Evolutionary conservation across 2,329 filamentous ascomycete species (phyloP), one percentile per base, ranked within the genome.

Genomic region (Elsinoe fawcettii): DNA sequence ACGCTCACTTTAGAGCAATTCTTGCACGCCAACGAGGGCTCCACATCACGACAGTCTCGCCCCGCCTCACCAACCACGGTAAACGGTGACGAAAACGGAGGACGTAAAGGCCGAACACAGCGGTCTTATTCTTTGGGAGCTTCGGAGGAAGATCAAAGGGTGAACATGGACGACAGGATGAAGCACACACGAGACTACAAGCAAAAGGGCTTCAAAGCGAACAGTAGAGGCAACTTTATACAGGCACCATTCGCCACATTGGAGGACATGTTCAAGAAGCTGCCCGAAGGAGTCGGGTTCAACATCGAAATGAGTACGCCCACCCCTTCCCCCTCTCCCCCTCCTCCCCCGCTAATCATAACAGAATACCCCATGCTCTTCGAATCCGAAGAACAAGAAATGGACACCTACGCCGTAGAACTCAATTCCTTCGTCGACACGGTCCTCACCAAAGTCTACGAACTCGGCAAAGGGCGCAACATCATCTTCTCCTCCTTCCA

Each of bases 401-500:
- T 97, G 90, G 92, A 96, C 69, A 88, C 88, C 2, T 96, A 96
- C 67, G 91, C 90, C 0, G 88, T 97, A 47, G 93, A 99, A 73
- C 81, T 97, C 64, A 97, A 97, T 73, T 90, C 87, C 1, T 99
- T 97, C 70, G 92, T 95, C 67, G 93, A 99, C 71, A 96, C 90
- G 0, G 88, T 99, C 2, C 78, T 99, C 7, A 80, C 80, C 44
- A 93, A 89, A 71, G 92, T 96, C 4, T 99, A 97, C 67, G 90
- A 96, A 64, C 74, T 91, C 56, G 86, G 86, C 23, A 82, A 83
- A 59, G 82, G 85, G 59, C 82, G 93, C n/a, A 90, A 96, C 74
- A 87, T 99, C 70, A 90, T 99, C 63, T 97, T 99, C 74, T 95
- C 89, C 62, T 93, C 88, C 51, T 99, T 99, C 76, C 96, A 97